Conservation (phyloP, 257 asterid genomes). For the Ocimum tenuiflorum region DNA sequence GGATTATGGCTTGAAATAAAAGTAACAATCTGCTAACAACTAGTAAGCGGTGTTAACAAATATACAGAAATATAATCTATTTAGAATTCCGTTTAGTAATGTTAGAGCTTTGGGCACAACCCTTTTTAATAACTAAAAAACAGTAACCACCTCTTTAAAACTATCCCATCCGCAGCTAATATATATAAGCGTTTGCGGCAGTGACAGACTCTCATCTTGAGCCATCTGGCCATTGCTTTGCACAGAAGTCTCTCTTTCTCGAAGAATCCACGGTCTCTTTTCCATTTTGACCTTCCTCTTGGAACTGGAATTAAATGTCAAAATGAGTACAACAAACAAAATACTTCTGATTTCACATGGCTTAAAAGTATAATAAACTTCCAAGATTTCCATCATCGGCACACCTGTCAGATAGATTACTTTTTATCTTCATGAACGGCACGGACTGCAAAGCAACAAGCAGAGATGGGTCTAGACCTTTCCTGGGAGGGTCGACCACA, state of each 20-base stretch:
- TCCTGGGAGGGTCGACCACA: conserved; percentile 96
- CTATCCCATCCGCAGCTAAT: conserved; percentile 98
- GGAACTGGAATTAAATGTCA: conserved; percentile 30
- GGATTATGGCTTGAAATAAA: conserved; percentile 12
- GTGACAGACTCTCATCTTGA: conserved; percentile 41
- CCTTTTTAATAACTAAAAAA: conserved; percentile 2
- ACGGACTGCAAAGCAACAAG: conserved; percentile 48
- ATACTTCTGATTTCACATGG: conserved; percentile 8
- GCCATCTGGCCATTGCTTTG: conserved; percentile 30
- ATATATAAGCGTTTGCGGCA: conserved; percentile 78
- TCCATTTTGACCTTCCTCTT: conserved; percentile 42
- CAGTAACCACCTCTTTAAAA: conserved; percentile 61
- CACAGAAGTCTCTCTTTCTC: conserved; percentile 67
- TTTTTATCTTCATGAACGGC: conserved; percentile 35
- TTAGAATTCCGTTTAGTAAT: background rate
- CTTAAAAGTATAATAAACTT: conserved; percentile 1
- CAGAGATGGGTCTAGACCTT: conserved; percentile 78
- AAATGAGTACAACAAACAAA: conserved; percentile 14
- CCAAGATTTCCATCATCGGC: conserved; percentile 12
- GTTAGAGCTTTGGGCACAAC: conserved; percentile 3
- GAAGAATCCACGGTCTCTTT: conserved; percentile 85
- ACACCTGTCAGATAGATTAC: conserved; percentile 47
- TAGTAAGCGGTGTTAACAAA: background rate
- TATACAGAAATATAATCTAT: background rate
- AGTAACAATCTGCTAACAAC: background rate